A percentile compares a stretch with the other conserved stretches of the same genome.
Evolutionary conservation across 1,284 basidiomycete genomes (phyloP).

Genomic region (Pseudozyma sp.): DNA sequence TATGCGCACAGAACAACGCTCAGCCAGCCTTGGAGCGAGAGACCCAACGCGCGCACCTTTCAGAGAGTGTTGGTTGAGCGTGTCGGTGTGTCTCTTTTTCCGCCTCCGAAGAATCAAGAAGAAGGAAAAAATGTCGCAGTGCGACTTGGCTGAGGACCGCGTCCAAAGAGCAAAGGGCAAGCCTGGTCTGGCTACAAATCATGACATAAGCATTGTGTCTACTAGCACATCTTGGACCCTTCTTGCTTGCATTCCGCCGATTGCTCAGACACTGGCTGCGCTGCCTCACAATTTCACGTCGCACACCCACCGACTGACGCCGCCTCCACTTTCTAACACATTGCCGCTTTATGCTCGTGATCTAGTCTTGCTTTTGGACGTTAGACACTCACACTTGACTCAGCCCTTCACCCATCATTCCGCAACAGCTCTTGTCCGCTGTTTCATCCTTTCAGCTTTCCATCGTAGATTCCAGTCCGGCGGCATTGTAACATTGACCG

Average conservation of each 20-base stretch:
- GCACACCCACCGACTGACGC: no score
- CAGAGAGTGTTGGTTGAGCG: conserved; percentile 15
- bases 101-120: conserved; percentile 23
- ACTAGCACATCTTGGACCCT: conserved; percentile 7
- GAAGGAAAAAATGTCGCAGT: conserved; percentile 25
- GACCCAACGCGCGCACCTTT: conserved; percentile 7
- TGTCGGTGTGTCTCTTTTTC: conserved; percentile 1
- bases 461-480: no score
- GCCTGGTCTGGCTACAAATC: not conserved
- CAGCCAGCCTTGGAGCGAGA: not conserved
- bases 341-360: not conserved
- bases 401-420: not conserved
- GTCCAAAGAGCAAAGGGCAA: not conserved
- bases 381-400: not conserved
- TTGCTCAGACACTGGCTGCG: conserved; percentile 1
- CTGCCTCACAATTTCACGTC: conserved; percentile 1
- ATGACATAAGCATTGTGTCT: conserved; percentile 21
- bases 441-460: no score
- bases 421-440: not conserved
- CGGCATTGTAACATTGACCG: no score
- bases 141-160: not conserved
- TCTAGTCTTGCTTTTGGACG: not conserved
- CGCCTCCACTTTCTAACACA: no score
- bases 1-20: not conserved
- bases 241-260: not conserved